Percentiles rank a stretch among this genome's conserved stretches.
Conservation (phyloP, 1,284 basidiomycete species). For the Phylloporus gajari region DNA sequence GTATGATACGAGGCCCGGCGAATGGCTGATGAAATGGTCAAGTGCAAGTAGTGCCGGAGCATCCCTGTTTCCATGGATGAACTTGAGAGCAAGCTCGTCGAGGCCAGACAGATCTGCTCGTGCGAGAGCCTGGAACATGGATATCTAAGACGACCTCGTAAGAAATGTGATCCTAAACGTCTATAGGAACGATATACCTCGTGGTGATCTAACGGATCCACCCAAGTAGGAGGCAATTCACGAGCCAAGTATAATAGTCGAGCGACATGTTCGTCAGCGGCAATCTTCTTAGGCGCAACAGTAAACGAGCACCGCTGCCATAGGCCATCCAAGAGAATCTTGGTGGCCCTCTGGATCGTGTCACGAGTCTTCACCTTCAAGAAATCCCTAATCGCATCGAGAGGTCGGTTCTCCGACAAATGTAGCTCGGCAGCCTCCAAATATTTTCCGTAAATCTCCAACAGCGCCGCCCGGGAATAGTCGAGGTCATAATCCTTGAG, state of each 20-base stretch:
- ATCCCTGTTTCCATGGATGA: slow-evolving; percentile 15
- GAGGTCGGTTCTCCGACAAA: slow-evolving; percentile 58
- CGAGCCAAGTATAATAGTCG: slow-evolving; percentile 29
- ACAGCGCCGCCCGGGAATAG: slow-evolving; percentile 57
- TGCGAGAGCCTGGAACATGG: slow-evolving; percentile 38
- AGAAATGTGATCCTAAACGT: background rate
- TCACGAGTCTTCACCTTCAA: slow-evolving; percentile 48
- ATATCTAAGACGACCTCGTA: slow-evolving; percentile 24
- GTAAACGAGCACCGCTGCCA: slow-evolving; percentile 41
- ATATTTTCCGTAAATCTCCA: slow-evolving; percentile 56
- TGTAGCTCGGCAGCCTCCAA: slow-evolving; percentile 68
- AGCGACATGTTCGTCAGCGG: slow-evolving; percentile 9
- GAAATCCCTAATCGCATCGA: slow-evolving; percentile 61
- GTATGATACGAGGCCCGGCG: slow-evolving; percentile 22
- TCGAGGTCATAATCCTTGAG: slow-evolving; percentile 67
- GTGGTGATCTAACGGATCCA: slow-evolving; percentile 26
- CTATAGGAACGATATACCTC: slow-evolving; percentile 22
- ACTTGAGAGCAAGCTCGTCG: slow-evolving; percentile 17
- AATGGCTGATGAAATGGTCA: slow-evolving; percentile 35
- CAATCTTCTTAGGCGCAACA: slow-evolving; percentile 19
- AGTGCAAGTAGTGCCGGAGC: slow-evolving; percentile 37
- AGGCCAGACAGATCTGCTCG: slow-evolving; percentile 20
- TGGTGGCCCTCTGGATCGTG: slow-evolving; percentile 45
- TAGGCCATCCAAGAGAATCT: slow-evolving; percentile 36
- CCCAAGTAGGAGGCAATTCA: slow-evolving; percentile 22